phyloP scores from a whole-genome alignment of 768 basidiomycete species.

The Pluteus cervinus region DNA sequence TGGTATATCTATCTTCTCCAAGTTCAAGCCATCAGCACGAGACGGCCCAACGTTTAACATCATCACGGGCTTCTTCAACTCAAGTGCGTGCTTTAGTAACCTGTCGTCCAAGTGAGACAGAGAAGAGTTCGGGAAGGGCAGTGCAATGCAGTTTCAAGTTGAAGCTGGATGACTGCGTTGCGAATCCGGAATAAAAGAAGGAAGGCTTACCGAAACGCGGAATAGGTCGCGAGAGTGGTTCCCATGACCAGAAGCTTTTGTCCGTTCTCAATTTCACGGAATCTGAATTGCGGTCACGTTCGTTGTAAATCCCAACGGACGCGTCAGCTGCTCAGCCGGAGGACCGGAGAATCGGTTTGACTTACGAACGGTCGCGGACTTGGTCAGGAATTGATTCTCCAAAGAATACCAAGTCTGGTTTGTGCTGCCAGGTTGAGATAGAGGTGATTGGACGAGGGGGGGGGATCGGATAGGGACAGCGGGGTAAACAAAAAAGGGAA shows the following conservation, averaged over 20 bases:
- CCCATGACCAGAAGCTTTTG: slow-evolving; percentile 78
- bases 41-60: slow-evolving; percentile 87
- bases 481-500: too few species aligned
- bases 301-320: not conserved
- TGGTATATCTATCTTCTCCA: slow-evolving; percentile 76
- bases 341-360: slow-evolving; percentile 1
- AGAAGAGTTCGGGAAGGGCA: not conserved
- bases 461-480: too few species aligned
- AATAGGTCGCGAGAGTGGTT: slow-evolving; percentile 90
- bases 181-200: too few species aligned
- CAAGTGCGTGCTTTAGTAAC: slow-evolving; percentile 73
- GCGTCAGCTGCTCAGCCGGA: not conserved
- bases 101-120: slow-evolving; percentile 27
- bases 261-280: slow-evolving; percentile 46
- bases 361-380: slow-evolving; percentile 71
- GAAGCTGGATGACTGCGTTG: not conserved
- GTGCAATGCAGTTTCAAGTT: slow-evolving; percentile 4
- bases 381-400: slow-evolving; percentile 75
- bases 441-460: too few species aligned
- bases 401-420: slow-evolving; percentile 83
- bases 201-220: slow-evolving; percentile 75
- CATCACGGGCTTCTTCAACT: slow-evolving; percentile 70
- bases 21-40: slow-evolving; percentile 68
- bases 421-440: slow-evolving; percentile 44
- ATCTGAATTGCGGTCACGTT: slow-evolving; percentile 31